phyloP scores from a whole-genome alignment of 2,329 filamentous ascomycete genomes.

The Blastomyces parvus region DNA sequence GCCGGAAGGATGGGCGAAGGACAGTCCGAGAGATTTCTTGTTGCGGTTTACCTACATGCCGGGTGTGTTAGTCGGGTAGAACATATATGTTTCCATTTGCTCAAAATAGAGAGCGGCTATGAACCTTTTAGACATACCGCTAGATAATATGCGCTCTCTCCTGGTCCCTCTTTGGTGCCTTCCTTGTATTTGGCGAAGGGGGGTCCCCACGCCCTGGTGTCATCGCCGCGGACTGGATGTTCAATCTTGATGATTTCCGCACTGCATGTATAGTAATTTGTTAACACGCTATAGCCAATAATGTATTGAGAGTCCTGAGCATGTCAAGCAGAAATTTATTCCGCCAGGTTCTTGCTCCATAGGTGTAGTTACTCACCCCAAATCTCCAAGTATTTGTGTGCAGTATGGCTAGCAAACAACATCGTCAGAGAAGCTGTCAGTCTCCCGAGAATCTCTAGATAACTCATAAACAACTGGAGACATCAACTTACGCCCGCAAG shows the following conservation, averaged over 20 bases:
- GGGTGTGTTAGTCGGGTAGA: background rate
- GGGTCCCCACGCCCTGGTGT: constrained; percentile 92
- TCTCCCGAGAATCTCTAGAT: constrained; percentile 11
- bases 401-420: constrained; percentile 66
- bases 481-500: constrained; percentile 69
- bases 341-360: background rate
- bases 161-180: constrained; percentile 52
- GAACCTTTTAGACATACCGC: constrained; percentile 47
- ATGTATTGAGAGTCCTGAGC: background rate
- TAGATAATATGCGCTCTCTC: constrained; percentile 92
- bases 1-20: constrained; percentile 76
- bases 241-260: constrained; percentile 97
- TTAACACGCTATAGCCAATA: constrained; percentile 15
- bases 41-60: constrained; percentile 73
- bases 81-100: background rate
- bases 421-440: constrained; percentile 6
- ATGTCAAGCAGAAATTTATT: background rate
- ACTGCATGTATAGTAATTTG: constrained; percentile 38
- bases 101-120: background rate
- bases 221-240: constrained; percentile 81
- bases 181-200: constrained; percentile 74
- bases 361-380: constrained; percentile 57
- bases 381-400: constrained; percentile 89
- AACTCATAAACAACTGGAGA: constrained; percentile 8
- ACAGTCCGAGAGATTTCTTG: constrained; percentile 87